Percentiles rank a stretch among this genome's conserved stretches.
phyloP scores from a whole-genome alignment of 345 rosid species.

The Salix brachista region DNA sequence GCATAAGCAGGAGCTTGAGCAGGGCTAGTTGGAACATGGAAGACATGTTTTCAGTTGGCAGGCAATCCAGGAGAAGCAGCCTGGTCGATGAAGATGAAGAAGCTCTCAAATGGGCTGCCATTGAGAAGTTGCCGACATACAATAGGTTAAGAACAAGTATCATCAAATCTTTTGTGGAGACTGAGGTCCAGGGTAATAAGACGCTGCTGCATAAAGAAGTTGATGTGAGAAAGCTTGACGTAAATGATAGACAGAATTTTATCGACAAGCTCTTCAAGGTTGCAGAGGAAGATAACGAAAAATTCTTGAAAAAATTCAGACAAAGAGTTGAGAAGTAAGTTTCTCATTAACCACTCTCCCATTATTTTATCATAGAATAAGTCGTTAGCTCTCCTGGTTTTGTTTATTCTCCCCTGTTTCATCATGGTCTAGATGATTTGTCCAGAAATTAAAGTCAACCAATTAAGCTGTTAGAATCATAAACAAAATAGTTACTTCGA shows the following conservation, averaged over 20 bases:
- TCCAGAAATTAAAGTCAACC: background rate
- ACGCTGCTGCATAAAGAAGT: constrained; percentile 41
- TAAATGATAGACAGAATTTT: constrained; percentile 60
- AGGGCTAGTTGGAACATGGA: constrained; percentile 60
- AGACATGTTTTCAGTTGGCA: constrained; percentile 47
- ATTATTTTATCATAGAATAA: background rate
- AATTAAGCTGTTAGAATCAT: background rate
- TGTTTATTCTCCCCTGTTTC: background rate
- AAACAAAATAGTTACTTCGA: background rate
- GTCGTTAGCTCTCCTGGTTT: background rate
- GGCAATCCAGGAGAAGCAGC: constrained; percentile 46
- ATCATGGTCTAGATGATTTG: background rate
- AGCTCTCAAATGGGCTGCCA: constrained; percentile 94
- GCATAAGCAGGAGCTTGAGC: constrained; percentile 59
- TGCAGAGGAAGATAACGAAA: constrained; percentile 85
- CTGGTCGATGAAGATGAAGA: constrained; percentile 71
- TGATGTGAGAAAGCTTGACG: constrained; percentile 70
- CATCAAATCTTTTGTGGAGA: constrained; percentile 46
- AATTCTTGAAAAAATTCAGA: constrained; percentile 65
- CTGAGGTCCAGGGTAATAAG: constrained; percentile 31
- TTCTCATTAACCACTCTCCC: background rate
- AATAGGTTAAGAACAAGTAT: constrained; percentile 70
- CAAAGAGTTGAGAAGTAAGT: constrained; percentile 69
- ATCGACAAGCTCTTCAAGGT: constrained; percentile 69
- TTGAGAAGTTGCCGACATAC: constrained; percentile 83